Percentiles rank a stretch among this genome's conserved stretches.
These are phyloP conservation scores for Malus asiatica DNA, from an alignment of 306 rosid species.

Conservation along the genomic window DNA sequence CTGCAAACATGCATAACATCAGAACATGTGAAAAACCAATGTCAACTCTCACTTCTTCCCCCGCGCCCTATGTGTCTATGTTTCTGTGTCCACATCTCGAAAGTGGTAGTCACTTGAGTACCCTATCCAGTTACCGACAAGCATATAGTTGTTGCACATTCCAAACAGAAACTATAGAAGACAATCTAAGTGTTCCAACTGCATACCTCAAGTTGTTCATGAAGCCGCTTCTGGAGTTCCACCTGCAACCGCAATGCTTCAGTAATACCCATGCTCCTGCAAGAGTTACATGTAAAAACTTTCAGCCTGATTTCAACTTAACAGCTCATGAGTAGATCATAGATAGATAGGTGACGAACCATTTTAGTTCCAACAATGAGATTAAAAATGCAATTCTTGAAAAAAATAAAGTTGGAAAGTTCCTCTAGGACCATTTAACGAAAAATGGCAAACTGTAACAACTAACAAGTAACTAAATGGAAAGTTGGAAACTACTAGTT, in stretches of 20 bases:
- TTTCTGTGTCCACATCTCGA: not conserved
- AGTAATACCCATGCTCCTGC: constrained; percentile 78
- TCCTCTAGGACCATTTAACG: not conserved
- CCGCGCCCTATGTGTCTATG: not conserved
- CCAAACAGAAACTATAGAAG: not conserved
- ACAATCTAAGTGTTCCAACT: not conserved
- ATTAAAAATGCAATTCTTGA: too few relatives aligned
- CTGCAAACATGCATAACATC: constrained; percentile 32
- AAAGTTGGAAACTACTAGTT: too few relatives aligned
- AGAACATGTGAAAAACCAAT: constrained; percentile 4
- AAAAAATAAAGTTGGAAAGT: too few relatives aligned
- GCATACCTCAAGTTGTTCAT: constrained; percentile 93
- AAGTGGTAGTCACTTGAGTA: not conserved
- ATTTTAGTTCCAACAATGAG: too few relatives aligned
- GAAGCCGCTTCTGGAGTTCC: constrained; percentile 97
- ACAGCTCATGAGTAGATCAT: not conserved
- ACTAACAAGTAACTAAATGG: not conserved
- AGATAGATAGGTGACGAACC: too few relatives aligned
- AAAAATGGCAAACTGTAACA: not conserved
- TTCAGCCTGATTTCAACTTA: constrained; percentile 1
- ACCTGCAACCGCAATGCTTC: constrained; percentile 90
- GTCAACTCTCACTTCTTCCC: not conserved
- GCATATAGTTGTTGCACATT: not conserved
- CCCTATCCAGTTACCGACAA: not conserved
- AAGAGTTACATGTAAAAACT: constrained; percentile 5